phyloP scores from a whole-genome alignment of 306 rosid genomes.

The Glycine soja region DNA sequence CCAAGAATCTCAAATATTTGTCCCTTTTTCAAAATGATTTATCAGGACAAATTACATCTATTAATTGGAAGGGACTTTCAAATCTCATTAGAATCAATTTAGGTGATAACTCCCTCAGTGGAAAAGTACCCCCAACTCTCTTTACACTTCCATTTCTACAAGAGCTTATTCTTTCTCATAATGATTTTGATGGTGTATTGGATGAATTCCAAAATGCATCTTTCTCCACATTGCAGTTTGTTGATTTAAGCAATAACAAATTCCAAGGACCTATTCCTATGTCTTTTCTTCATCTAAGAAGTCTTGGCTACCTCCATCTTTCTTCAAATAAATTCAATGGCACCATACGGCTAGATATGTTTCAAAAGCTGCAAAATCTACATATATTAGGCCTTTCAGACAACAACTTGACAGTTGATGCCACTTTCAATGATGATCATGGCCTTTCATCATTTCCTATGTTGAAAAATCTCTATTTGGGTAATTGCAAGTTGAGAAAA shows the following conservation, averaged over 20 bases:
- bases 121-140: slow-evolving; percentile 4
- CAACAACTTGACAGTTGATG: slow-evolving; percentile 46
- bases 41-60: slow-evolving; percentile 24
- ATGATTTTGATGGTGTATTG: slow-evolving; percentile 10
- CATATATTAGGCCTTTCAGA: slow-evolving; percentile 53
- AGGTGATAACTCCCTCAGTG: neutral
- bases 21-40: slow-evolving; percentile 36
- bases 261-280: slow-evolving; percentile 52
- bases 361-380: slow-evolving; percentile 33
- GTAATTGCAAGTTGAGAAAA: slow-evolving; percentile 26
- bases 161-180: slow-evolving; percentile 5
- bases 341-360: neutral
- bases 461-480: slow-evolving; percentile 18
- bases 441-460: slow-evolving; percentile 11
- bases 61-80: neutral
- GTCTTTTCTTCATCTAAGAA: slow-evolving; percentile 36
- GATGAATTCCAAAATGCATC: slow-evolving; percentile 12
- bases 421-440: rapidly evolving
- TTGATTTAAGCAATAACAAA: slow-evolving; percentile 53
- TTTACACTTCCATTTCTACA: slow-evolving; percentile 36
- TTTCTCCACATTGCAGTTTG: neutral
- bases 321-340: slow-evolving; percentile 59
- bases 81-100: neutral
- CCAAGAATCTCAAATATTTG: slow-evolving; percentile 23
- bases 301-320: slow-evolving; percentile 31